Conservation (phyloP, 139 green algal species). For the Zygnema circumcarinatum region DNA sequence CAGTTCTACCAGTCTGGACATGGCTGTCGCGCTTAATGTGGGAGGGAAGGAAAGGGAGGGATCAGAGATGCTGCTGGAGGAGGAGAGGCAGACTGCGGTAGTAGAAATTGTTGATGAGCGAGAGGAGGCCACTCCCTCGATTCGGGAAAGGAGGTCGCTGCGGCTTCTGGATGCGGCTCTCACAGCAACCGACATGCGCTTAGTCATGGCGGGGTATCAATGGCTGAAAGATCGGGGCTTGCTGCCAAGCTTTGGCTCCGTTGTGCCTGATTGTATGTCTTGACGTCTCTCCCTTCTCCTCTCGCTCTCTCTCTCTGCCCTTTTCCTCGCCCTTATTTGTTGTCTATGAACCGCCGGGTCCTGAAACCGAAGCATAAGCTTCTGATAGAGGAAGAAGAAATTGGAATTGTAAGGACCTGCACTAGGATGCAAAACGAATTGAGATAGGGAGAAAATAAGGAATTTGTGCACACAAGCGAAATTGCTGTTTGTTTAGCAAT, state of each 20-base stretch:
- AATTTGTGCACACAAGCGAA: too few species aligned
- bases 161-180: constrained; percentile 27
- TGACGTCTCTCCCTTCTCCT: background rate
- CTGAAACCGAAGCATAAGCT: too few species aligned
- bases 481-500: too few species aligned
- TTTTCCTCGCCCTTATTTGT: too few species aligned
- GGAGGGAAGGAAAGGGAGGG: background rate
- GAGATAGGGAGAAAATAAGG: too few species aligned
- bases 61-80: background rate
- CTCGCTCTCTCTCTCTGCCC: too few species aligned
- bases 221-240: constrained; percentile 32
- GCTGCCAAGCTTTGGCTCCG: constrained; percentile 20
- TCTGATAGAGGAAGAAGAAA: too few species aligned
- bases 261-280: constrained; percentile 1
- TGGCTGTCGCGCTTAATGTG: background rate
- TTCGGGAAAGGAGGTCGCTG: background rate
- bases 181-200: constrained; percentile 14
- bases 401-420: too few species aligned
- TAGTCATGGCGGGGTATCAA: constrained; percentile 24
- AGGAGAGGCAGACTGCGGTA: background rate
- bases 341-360: too few species aligned
- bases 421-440: too few species aligned
- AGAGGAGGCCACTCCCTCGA: background rate
- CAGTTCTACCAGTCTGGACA: background rate
- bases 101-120: background rate